phyloP scores from a whole-genome alignment of 2,329 filamentous ascomycete species.

The Domatiomyces catenatus region DNA sequence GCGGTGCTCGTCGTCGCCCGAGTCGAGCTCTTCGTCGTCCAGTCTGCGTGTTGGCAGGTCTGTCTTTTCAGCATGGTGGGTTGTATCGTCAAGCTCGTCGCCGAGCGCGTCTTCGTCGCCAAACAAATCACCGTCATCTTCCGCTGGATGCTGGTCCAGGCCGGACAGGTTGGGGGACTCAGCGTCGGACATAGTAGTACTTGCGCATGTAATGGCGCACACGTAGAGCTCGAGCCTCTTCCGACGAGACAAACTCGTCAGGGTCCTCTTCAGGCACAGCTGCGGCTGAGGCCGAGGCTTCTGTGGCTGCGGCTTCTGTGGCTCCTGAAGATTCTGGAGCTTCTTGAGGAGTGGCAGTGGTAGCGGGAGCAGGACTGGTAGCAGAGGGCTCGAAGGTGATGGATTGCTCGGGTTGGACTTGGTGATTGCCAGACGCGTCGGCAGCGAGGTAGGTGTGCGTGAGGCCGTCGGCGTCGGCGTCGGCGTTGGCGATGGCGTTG shows the following conservation, averaged over 20 bases:
- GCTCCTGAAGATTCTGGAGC: background rate
- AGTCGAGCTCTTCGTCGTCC: constrained; percentile 48
- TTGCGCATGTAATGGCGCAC: background rate
- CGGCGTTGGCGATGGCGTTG: too few species aligned
- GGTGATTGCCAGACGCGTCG: background rate
- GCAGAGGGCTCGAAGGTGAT: background rate
- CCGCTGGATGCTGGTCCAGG: constrained; percentile 3
- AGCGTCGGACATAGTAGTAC: background rate
- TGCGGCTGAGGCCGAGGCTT: background rate
- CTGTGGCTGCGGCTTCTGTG: background rate
- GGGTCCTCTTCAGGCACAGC: background rate
- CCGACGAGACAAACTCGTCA: background rate
- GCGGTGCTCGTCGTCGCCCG: constrained; percentile 45
- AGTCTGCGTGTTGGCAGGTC: constrained; percentile 27
- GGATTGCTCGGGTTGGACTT: background rate
- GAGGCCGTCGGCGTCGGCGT: background rate
- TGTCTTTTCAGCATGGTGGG: constrained; percentile 23
- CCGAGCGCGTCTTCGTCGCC: constrained; percentile 28
- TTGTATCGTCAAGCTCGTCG: constrained; percentile 18
- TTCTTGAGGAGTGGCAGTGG: background rate
- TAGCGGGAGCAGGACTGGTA: background rate
- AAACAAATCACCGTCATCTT: constrained; percentile 21
- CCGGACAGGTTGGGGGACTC: background rate
- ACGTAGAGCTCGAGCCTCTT: background rate
- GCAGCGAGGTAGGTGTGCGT: background rate